These are phyloP conservation scores for Penicillium herquei DNA, from an alignment of 495 filamentous ascomycete species.

Conservation along the genomic window DNA sequence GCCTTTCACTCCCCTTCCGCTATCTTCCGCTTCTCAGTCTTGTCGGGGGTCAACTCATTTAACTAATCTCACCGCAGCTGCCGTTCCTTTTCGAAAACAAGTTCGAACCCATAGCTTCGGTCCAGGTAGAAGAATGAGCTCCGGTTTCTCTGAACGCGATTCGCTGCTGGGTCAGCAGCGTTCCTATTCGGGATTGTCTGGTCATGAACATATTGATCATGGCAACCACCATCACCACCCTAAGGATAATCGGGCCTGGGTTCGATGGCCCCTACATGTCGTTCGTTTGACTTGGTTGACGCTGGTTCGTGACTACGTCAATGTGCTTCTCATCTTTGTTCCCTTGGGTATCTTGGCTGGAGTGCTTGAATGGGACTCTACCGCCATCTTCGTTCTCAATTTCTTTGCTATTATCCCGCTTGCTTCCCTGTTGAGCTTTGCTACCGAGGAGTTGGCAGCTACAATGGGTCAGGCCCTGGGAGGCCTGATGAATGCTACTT, in stretches of 20 bases:
- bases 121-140: constrained; percentile 31
- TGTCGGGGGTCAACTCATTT: neutral
- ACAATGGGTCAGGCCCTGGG: constrained; percentile 88
- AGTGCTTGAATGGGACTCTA: constrained; percentile 66
- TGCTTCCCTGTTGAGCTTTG: constrained; percentile 88
- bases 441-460: constrained; percentile 85
- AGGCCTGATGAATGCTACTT: constrained; percentile 91
- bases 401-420: constrained; percentile 95
- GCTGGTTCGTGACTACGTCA: constrained; percentile 72
- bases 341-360: constrained; percentile 85
- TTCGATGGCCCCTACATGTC: constrained; percentile 55
- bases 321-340: constrained; percentile 84
- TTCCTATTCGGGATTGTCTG: constrained; percentile 18
- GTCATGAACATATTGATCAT: constrained; percentile 15
- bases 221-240: constrained; percentile 23
- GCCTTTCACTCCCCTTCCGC: constrained; percentile 8
- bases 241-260: constrained; percentile 44
- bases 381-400: constrained; percentile 81
- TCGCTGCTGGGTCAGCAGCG: constrained; percentile 28
- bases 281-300: constrained; percentile 51
- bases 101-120: constrained; percentile 38
- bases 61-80: constrained; percentile 15
- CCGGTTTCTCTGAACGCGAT: constrained; percentile 32
- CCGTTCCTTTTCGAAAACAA: constrained; percentile 27
- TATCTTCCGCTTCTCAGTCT: constrained; percentile 4